phyloP scores from a whole-genome alignment of 768 basidiomycete genomes.

The Tricholoma sp. region DNA sequence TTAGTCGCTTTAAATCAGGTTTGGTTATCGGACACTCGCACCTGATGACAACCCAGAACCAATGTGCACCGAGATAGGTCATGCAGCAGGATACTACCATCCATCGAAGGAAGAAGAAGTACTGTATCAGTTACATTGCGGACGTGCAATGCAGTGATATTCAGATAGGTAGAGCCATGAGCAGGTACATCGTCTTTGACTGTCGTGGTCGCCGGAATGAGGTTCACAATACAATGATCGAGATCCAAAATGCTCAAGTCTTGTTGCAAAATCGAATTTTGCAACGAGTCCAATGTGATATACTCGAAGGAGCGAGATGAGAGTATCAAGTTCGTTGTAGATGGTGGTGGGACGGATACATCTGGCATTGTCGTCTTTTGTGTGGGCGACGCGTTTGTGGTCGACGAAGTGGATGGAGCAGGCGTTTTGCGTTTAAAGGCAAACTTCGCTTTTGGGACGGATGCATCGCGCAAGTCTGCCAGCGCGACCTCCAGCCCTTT shows the following conservation, averaged over 20 bases:
- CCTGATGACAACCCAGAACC: slow-evolving; percentile 81
- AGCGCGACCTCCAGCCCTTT: slow-evolving; percentile 53
- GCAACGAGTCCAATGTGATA: slow-evolving; percentile 39
- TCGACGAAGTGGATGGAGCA: slow-evolving; percentile 7
- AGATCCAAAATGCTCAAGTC: slow-evolving; percentile 68
- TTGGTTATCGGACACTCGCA: slow-evolving; percentile 21
- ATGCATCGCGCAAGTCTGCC: slow-evolving; percentile 42
- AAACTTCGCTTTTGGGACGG: slow-evolving; percentile 56
- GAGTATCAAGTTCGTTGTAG: slow-evolving; percentile 35
- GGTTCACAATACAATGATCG: slow-evolving; percentile 64
- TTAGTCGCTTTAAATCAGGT: not conserved
- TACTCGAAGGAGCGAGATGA: slow-evolving; percentile 41
- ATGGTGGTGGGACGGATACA: not conserved
- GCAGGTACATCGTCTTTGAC: slow-evolving; percentile 2
- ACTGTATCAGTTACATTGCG: slow-evolving; percentile 56
- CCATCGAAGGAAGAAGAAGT: slow-evolving; percentile 57
- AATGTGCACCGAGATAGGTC: slow-evolving; percentile 58
- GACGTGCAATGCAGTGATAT: slow-evolving; percentile 58
- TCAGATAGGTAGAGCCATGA: slow-evolving; percentile 2
- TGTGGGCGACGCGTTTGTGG: slow-evolving; percentile 1
- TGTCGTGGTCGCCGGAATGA: slow-evolving; percentile 31
- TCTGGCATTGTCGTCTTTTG: not conserved
- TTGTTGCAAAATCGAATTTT: slow-evolving; percentile 29
- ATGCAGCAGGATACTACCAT: slow-evolving; percentile 72
- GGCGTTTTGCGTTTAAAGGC: slow-evolving; percentile 47